Evolutionary conservation across 106 monocot species (phyloP).

Genomic region (Cymbidium sinense): DNA sequence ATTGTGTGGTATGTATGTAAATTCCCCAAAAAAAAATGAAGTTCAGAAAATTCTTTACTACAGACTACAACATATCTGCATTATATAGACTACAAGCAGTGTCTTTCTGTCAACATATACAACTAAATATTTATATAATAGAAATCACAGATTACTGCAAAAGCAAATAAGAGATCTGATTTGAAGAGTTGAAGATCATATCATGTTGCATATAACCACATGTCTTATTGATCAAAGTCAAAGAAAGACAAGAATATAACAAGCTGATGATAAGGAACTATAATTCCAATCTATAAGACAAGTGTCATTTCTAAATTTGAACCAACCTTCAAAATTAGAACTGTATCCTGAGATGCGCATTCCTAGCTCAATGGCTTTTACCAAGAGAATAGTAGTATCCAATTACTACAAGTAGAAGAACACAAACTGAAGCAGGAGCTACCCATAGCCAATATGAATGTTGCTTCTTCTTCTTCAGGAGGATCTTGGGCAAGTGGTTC

Average conservation of each 20-base stretch:
- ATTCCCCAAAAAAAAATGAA: background rate
- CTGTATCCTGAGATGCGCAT: background rate
- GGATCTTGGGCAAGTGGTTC: constrained; percentile 31
- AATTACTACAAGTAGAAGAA: constrained; percentile 16
- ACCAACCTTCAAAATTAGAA: background rate
- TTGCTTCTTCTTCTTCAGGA: constrained; percentile 71
- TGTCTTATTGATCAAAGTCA: background rate
- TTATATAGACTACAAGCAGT: background rate
- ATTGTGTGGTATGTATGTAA: too few species aligned
- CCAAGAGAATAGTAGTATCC: constrained; percentile 3
- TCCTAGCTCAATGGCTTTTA: background rate
- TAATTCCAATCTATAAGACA: background rate
- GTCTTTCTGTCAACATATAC: too few species aligned
- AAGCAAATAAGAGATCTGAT: background rate
- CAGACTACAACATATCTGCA: background rate
- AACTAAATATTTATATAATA: too few species aligned
- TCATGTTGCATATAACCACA: background rate
- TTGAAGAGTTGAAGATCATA: background rate
- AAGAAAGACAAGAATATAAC: background rate
- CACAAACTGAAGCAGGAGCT: constrained; percentile 24
- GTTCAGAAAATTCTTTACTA: background rate
- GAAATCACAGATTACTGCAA: background rate
- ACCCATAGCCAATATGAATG: constrained; percentile 47
- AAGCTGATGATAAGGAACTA: background rate
- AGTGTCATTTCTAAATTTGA: background rate